Conservation (phyloP, 441 rosid genomes). For the Euphorbia schlechtendalii region DNA sequence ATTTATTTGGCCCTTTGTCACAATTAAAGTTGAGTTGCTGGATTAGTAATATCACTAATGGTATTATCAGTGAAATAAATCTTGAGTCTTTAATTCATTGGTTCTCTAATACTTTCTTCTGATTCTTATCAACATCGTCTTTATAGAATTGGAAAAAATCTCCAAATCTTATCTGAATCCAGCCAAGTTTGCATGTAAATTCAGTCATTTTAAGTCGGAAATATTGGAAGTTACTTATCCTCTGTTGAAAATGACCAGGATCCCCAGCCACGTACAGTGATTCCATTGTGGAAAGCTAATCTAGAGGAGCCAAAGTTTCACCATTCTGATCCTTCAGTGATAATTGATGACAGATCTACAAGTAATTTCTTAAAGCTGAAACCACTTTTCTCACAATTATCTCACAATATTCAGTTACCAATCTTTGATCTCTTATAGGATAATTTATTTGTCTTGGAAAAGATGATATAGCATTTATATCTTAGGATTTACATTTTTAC, state of each 20-base stretch:
- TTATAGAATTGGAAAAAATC: not conserved
- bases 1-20: not conserved
- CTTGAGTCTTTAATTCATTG: not conserved
- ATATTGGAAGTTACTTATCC: slow-evolving; percentile 7
- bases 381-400: slow-evolving; percentile 20
- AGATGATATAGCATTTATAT: slow-evolving; percentile 13
- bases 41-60: not conserved
- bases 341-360: slow-evolving; percentile 53
- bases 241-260: slow-evolving; percentile 46
- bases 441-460: slow-evolving; percentile 14
- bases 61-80: not conserved
- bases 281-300: slow-evolving; percentile 84
- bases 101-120: slow-evolving; percentile 2
- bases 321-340: slow-evolving; percentile 68
- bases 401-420: slow-evolving; percentile 5
- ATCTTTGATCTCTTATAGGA: not conserved
- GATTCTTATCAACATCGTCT: not conserved
- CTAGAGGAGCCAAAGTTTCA: slow-evolving; percentile 67
- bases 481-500: slow-evolving; percentile 25
- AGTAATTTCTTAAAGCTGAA: slow-evolving; percentile 47
- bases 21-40: not conserved
- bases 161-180: not conserved
- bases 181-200: not conserved
- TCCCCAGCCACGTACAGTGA: slow-evolving; percentile 63
- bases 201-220: not conserved